Percentiles rank a stretch among this genome's conserved stretches.
These are phyloP conservation scores for Colletotrichum sp. DNA, from an alignment of 2,329 filamentous ascomycete genomes.

Conservation along the genomic window DNA sequence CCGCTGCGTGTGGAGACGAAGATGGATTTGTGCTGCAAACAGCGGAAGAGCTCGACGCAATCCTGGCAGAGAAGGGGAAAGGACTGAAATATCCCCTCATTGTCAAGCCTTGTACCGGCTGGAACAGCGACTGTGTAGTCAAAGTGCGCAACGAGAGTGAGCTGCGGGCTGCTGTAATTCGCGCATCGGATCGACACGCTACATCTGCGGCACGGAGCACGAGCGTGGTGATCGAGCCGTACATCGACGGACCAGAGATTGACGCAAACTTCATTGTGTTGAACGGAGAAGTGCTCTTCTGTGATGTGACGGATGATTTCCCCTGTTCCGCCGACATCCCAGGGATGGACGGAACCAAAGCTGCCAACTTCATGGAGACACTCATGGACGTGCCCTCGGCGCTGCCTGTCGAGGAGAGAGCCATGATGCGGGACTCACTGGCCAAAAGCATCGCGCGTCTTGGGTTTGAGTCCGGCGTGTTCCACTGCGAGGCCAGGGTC, in stretches of 20 bases:
- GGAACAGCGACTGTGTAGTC: constrained; percentile 35
- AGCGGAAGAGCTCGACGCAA: constrained; percentile 21
- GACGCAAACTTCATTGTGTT: constrained; percentile 45
- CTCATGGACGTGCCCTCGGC: background rate
- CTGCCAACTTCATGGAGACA: constrained; percentile 1
- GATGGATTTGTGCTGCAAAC: constrained; percentile 4
- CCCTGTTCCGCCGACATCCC: constrained; percentile 25
- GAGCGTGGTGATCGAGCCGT: constrained; percentile 41
- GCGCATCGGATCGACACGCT: constrained; percentile 21
- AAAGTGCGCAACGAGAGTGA: constrained; percentile 31
- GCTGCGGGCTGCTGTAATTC: constrained; percentile 28
- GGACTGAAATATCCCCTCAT: constrained; percentile 32
- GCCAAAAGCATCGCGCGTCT: background rate
- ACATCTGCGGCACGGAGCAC: constrained; percentile 21
- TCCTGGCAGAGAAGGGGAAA: background rate
- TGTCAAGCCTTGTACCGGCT: constrained; percentile 40
- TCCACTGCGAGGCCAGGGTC: background rate
- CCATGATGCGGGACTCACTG: background rate
- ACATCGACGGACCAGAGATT: constrained; percentile 45
- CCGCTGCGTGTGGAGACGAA: constrained; percentile 4
- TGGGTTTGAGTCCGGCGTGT: background rate
- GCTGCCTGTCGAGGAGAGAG: background rate
- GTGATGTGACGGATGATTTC: constrained; percentile 42
- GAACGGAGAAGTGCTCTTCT: constrained; percentile 44
- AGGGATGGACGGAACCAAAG: background rate